These are phyloP conservation scores for Boletus barrowsii DNA, from an alignment of 768 basidiomycete genomes.

Conservation along the genomic window DNA sequence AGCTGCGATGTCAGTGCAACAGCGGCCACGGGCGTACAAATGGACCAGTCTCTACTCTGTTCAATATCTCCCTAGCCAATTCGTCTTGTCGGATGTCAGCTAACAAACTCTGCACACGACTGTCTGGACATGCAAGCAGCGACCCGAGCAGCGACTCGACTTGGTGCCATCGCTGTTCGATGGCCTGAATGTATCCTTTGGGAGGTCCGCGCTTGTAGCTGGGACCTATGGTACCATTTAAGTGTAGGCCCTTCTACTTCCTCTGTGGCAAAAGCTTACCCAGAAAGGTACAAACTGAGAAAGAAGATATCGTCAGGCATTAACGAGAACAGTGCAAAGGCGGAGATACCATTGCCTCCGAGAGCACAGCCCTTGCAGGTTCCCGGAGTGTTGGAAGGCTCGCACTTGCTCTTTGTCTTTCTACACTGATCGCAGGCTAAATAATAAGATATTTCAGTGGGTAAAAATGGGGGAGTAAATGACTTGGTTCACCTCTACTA, in stretches of 20 bases:
- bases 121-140: conserved; percentile 68
- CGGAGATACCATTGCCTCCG: conserved; percentile 48
- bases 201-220: conserved; percentile 83
- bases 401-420: conserved; percentile 87
- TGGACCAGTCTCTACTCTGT: conserved; percentile 74
- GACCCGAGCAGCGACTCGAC: conserved; percentile 88
- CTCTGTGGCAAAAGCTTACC: conserved; percentile 34
- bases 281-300: conserved; percentile 62
- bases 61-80: conserved; percentile 73
- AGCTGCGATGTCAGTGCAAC: background rate
- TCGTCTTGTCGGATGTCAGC: conserved; percentile 67
- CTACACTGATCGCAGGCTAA: conserved; percentile 85
- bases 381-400: conserved; percentile 47
- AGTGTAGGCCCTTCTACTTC: background rate
- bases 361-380: conserved; percentile 63
- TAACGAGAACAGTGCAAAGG: background rate
- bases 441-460: conserved; percentile 12
- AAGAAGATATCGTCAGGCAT: conserved; percentile 18
- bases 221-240: conserved; percentile 46
- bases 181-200: conserved; percentile 90
- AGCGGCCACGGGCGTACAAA: conserved; percentile 49
- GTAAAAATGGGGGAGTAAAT: background rate
- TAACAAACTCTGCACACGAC: conserved; percentile 59
- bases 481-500: conserved; percentile 49
- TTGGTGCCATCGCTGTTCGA: conserved; percentile 89